These are phyloP conservation scores for Vitis hybrid DNA, from an alignment of 177 flowering plant genomes.

Conservation along the genomic window DNA sequence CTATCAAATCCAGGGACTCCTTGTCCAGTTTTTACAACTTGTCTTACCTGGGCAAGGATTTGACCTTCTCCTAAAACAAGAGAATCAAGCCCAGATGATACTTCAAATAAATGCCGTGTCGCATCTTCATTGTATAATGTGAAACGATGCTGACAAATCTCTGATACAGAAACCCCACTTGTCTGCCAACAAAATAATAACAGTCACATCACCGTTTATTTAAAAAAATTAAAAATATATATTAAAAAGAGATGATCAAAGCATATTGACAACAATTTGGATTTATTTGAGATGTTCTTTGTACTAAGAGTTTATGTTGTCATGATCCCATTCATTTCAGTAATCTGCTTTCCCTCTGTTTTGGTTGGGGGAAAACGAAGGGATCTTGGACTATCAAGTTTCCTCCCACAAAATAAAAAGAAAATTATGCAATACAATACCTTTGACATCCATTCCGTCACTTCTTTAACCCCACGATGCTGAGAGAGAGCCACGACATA, in stretches of 20 bases:
- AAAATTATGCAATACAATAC: constrained; percentile 27
- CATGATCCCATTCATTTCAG: too few relatives aligned
- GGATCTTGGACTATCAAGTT: background rate
- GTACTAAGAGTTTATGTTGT: too few relatives aligned
- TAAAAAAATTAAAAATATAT: background rate
- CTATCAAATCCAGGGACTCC: constrained; percentile 84
- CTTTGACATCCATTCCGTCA: constrained; percentile 99
- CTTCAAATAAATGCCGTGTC: constrained; percentile 76
- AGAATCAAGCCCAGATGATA: constrained; percentile 83
- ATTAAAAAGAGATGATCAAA: background rate
- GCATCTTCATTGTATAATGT: constrained; percentile 66
- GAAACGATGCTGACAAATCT: constrained; percentile 67
- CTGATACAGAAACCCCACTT: constrained; percentile 70
- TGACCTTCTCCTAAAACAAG: constrained; percentile 86
- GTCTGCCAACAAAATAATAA: constrained; percentile 44
- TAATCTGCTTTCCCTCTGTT: too few relatives aligned
- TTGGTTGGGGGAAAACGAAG: too few relatives aligned
- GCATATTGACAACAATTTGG: too few relatives aligned
- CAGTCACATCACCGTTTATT: too few relatives aligned
- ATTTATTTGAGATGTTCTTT: too few relatives aligned
- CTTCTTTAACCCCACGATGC: constrained; percentile 96
- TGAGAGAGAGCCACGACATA: constrained; percentile 91
- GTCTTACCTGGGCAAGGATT: constrained; percentile 83
- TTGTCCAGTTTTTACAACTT: constrained; percentile 76
- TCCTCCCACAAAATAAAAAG: background rate